phyloP scores from a whole-genome alignment of 768 basidiomycete species.

The Nidula microcarpa region DNA sequence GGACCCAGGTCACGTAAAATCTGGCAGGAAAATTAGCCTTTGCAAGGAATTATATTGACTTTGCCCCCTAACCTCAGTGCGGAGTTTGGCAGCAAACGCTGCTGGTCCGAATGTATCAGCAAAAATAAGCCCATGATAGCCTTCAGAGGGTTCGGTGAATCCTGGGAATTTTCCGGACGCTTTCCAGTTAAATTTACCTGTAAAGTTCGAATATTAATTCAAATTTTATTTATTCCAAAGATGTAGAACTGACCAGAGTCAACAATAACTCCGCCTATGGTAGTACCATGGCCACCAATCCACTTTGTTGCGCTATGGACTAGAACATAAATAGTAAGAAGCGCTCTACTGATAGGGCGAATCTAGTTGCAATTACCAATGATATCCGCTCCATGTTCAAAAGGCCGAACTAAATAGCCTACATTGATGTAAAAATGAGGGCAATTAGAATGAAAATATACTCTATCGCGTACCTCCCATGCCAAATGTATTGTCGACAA shows the following conservation, averaged over 20 bases:
- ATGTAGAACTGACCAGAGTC: constrained; percentile 45
- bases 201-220: neutral
- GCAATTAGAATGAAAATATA: neutral
- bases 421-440: neutral
- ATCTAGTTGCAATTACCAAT: constrained; percentile 37
- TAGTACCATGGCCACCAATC: constrained; percentile 80
- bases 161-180: constrained; percentile 65
- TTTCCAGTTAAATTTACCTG: constrained; percentile 70
- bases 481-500: constrained; percentile 80
- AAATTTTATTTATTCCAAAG: too few relatives aligned
- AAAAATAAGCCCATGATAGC: constrained; percentile 70
- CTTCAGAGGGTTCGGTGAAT: constrained; percentile 71
- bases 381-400: constrained; percentile 76
- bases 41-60: too few relatives aligned
- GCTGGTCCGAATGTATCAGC: constrained; percentile 59
- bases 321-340: constrained; percentile 5
- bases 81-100: constrained; percentile 64
- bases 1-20: constrained; percentile 68
- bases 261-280: constrained; percentile 71
- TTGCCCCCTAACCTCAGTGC: constrained; percentile 37
- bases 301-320: constrained; percentile 84
- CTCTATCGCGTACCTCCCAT: constrained; percentile 57
- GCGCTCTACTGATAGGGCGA: neutral
- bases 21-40: constrained; percentile 22
- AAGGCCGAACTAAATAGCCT: constrained; percentile 61